Evolutionary conservation across 441 rosid species (phyloP).

Genomic region (Cnidoscolus chayamansa): DNA sequence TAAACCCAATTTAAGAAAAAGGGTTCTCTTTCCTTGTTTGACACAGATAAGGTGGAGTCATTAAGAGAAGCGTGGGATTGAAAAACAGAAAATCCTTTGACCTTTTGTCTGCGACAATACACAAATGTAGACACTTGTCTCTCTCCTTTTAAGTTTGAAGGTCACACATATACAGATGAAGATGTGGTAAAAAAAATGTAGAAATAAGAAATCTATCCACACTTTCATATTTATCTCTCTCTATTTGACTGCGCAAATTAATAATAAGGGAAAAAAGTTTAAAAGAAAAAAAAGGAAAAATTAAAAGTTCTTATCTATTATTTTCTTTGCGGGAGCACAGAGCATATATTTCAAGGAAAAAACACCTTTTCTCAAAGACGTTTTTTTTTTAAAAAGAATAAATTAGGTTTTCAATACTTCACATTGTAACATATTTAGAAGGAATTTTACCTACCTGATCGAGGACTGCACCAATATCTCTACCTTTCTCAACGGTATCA

Average conservation of each 20-base stretch:
- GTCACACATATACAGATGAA: too few relatives aligned
- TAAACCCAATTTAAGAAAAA: background rate
- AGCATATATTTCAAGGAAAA: background rate
- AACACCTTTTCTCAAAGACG: background rate
- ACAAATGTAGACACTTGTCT: background rate
- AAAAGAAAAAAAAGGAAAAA: background rate
- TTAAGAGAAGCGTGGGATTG: background rate
- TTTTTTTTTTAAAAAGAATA: background rate
- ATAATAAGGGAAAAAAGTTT: background rate
- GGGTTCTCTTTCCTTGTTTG: background rate
- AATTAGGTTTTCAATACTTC: background rate
- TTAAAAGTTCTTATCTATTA: background rate
- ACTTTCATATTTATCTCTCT: background rate
- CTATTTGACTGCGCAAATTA: background rate
- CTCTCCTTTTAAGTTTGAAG: background rate
- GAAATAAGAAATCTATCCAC: background rate
- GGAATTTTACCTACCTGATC: constrained; percentile 67
- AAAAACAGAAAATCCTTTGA: background rate
- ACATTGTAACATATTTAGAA: constrained; percentile 3
- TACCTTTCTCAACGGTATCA: constrained; percentile 85
- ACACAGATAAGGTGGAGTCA: background rate
- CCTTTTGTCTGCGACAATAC: too few relatives aligned
- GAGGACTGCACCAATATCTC: constrained; percentile 86
- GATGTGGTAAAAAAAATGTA: background rate
- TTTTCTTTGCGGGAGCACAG: background rate